Evolutionary conservation across 116 monocot genomes (phyloP).

Genomic region (Iris pallida): DNA sequence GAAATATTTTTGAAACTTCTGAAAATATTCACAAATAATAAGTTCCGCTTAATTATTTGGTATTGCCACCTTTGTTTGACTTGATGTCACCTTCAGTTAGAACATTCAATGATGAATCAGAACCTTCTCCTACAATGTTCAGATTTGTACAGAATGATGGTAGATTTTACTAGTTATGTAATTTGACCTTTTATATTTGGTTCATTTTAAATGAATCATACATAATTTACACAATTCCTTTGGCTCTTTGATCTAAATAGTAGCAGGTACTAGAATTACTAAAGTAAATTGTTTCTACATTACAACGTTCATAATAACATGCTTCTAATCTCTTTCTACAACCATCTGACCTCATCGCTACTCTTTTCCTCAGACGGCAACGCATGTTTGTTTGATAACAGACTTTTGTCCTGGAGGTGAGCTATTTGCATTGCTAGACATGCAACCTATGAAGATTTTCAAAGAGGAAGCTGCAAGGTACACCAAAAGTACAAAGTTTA

Average conservation of each 20-base stretch:
- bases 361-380: slow-evolving; percentile 53
- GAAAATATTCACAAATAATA: background rate
- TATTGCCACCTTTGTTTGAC: background rate
- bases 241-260: no score
- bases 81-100: background rate
- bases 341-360: slow-evolving; percentile 35
- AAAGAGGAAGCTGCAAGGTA: slow-evolving; percentile 91
- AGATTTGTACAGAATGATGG: background rate
- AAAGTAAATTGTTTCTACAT: slow-evolving; percentile 9
- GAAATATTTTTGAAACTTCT: background rate
- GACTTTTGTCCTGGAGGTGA: slow-evolving; percentile 80
- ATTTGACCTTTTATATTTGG: no score
- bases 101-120: background rate
- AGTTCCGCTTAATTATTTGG: background rate
- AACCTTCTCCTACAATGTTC: background rate
- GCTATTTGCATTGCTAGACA: slow-evolving; percentile 86
- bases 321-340: slow-evolving; percentile 19
- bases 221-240: no score
- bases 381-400: slow-evolving; percentile 83
- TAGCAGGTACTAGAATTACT: no score
- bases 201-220: no score
- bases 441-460: slow-evolving; percentile 88
- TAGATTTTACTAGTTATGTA: no score
- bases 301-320: background rate
- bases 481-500: slow-evolving; percentile 31